phyloP scores from a whole-genome alignment of 2,329 filamentous ascomycete species.

The Plectosphaerella sp. region DNA sequence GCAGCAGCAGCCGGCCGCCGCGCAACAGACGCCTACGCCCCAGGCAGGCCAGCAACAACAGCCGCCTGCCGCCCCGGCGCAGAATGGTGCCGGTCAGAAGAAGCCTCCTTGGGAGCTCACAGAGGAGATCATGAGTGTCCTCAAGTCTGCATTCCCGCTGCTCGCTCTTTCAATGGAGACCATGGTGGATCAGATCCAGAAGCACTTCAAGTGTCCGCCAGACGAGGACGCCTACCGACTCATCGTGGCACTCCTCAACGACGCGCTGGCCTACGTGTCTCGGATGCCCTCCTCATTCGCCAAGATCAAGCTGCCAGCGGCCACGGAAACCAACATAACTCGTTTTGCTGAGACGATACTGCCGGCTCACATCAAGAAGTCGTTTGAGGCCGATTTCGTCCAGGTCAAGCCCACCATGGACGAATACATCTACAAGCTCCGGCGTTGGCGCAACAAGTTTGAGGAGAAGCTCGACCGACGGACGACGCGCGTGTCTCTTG shows the following conservation, averaged over 20 bases:
- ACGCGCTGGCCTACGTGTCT: conserved; percentile 88
- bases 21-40: neutral
- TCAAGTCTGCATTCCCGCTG: conserved; percentile 95
- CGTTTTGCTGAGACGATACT: conserved; percentile 95
- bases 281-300: conserved; percentile 83
- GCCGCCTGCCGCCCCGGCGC: conserved; percentile 9
- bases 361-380: conserved; percentile 88
- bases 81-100: conserved; percentile 37
- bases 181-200: conserved; percentile 98
- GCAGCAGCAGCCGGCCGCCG: neutral
- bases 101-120: conserved; percentile 95
- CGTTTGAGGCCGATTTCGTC: conserved; percentile 98
- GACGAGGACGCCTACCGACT: conserved; percentile 97
- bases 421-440: conserved; percentile 96
- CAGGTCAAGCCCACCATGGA: conserved; percentile 93
- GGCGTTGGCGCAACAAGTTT: conserved; percentile 95
- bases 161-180: conserved; percentile 98
- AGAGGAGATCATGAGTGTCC: conserved; percentile 89
- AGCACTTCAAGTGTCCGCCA: conserved; percentile 97
- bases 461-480: conserved; percentile 94
- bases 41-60: conserved; percentile 9
- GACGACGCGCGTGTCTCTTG: conserved; percentile 67
- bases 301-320: conserved; percentile 79
- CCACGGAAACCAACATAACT: conserved; percentile 94
- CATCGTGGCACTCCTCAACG: conserved; percentile 95